Evolutionary conservation across 306 rosid species (phyloP), one percentile per base, ranked within the genome.

Genomic region (Casuarina cunninghamiana): DNA sequence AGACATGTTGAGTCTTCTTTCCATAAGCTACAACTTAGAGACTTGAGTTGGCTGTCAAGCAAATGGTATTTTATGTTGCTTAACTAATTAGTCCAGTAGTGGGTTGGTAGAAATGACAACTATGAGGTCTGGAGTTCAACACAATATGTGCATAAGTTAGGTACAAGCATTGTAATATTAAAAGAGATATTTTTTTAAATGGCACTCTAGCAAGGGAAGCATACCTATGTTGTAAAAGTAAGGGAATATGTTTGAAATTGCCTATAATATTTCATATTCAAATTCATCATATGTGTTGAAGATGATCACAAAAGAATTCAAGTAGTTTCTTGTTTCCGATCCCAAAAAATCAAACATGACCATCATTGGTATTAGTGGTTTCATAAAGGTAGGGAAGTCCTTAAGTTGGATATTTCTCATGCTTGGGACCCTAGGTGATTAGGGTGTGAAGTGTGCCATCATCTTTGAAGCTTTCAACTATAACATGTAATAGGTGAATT

Each of bases 321-420:
- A 55, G 79, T 83, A 85, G 10, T 77, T 85, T 49, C 13, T 68
- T 38, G 80, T 65, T 75, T 78, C 74, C 0, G 83, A 77, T 50
- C 86, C 83, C 79, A 77, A 3, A 43, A 74, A 88, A 49, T 88
- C 83, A 10, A 88, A 88, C 86, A 83, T 73, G 50, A 53, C 1
- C 81, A 9, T 85, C 89, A 0, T 81, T 61, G 4, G 44, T 21
- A 46, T 83, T 44, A 0, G 75, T 72, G 53, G 70, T 77, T 78
- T 82, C 8, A 86, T 72, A 63, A 86, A 80, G 77, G 80, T 88
- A 8, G 87, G 87, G 38, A 86, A 53, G 78, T 86, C 90, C 70
- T 63, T 85, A 1, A 89, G 86, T 35, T 87, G 53, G 8, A 86
- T 37, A 19, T 82, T 73, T 67, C 77, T 71, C 83, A 88, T 63